Percentiles rank a stretch among this genome's conserved stretches.
Evolutionary conservation across 73 alveolate genomes (phyloP).

Genomic region (Symbiodinium pilosum): DNA sequence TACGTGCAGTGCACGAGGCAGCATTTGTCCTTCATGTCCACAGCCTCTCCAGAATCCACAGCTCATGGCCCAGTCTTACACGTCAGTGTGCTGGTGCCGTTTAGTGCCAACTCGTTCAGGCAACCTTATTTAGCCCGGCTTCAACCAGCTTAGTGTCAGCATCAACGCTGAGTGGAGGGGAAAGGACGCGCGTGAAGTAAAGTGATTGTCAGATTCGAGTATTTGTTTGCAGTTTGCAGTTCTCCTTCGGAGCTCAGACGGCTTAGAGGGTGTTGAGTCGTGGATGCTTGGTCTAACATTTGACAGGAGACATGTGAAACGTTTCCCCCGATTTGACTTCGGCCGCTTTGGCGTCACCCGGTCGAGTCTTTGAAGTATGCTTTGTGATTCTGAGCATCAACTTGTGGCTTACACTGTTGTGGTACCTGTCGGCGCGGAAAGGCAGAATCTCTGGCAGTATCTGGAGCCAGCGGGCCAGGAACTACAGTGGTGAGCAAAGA

Average conservation of each 20-base stretch:
- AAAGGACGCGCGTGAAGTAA: too few species aligned
- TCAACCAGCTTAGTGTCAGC: background rate
- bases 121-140: background rate
- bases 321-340: slow-evolving; percentile 86
- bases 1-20: too few species aligned
- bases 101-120: background rate
- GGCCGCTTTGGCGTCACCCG: slow-evolving; percentile 61
- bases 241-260: too few species aligned
- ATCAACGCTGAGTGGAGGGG: background rate
- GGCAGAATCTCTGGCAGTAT: slow-evolving; percentile 59
- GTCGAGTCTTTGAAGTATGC: background rate
- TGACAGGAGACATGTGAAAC: slow-evolving; percentile 29
- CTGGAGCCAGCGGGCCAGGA: slow-evolving; percentile 4
- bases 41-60: background rate
- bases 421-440: background rate
- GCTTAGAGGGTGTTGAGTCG: too few species aligned
- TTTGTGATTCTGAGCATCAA: too few species aligned
- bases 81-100: background rate
- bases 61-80: background rate
- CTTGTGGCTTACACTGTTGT: background rate
- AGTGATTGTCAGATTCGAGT: too few species aligned
- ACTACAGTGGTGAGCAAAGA: background rate
- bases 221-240: too few species aligned
- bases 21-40: background rate
- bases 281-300: too few species aligned